Base-by-base conservation (phyloP, 225 moss, liverwort and hornwort genomes). In the Anthoceros angustus region DNA sequence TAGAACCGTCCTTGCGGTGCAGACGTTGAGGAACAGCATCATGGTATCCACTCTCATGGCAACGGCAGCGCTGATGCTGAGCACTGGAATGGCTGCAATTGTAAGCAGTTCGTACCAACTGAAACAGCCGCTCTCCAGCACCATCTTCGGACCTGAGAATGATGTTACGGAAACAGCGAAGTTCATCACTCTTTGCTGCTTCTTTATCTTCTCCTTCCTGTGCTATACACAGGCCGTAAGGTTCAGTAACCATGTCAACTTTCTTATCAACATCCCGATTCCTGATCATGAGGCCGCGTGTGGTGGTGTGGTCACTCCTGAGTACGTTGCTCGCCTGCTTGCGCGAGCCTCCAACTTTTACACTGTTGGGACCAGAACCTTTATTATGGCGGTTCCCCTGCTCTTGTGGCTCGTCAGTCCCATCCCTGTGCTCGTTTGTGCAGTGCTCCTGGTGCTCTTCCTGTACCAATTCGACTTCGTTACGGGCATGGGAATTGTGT, bases 41-140 rank as follows among this genome's bases (percentile, higher is more conserved):
- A 95, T 95, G 95, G 95, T 86, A 0, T 85, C 90, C 42, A 81
- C 90, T 12, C 75, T 95, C 0, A 73, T 95, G 83, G 90, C 86
- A 5, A 85, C 88, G 0, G 83, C 94, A 14, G 74, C 86, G 21
- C 87, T 94, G 26, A 68, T 94, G 18, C 21, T 90, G 66, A 82
- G 80, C 74, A 83, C 88, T 5, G 91, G 83, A 7, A 80, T 85
- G 9, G 88, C 74, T 0, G 84, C 85, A 39, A 84, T 88, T 64
- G 81, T 91, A 75, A 77, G 86, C 69, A 95, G 91, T 77, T 76
- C 84, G 25, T 95, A 83, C 64, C 80, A 79, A 67, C 64, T 79
- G 68, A 85, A 81, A 69, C 42, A 40, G 32, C 14, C 72, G 72
- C 63, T 80, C 69, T 25, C 15, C 39, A 42, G 72, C 70, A 67